A percentile compares a stretch with the other conserved stretches of the same genome.
These are phyloP conservation scores for Monilinia laxa DNA, from an alignment of 2,329 filamentous ascomycete species.

Conservation along the genomic window DNA sequence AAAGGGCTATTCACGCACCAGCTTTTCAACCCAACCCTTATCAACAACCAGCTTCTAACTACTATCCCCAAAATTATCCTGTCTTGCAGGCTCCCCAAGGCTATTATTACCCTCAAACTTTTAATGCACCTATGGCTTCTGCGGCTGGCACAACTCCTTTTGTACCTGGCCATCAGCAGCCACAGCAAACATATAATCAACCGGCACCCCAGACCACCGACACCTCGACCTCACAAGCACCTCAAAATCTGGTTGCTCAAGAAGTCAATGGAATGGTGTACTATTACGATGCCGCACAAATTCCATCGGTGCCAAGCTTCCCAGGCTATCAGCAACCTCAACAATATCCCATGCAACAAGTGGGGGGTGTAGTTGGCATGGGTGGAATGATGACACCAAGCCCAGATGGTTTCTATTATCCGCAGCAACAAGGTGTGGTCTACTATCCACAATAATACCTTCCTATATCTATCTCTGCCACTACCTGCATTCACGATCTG, in stretches of 20 bases:
- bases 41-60: constrained; percentile 52
- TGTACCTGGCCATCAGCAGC: constrained; percentile 36
- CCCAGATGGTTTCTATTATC: constrained; percentile 69
- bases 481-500: neutral
- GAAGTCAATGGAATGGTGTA: constrained; percentile 96
- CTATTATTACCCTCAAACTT: constrained; percentile 67
- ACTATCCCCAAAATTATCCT: constrained; percentile 55
- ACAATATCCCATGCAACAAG: constrained; percentile 53
- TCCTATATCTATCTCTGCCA: neutral
- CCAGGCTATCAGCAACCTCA: constrained; percentile 51
- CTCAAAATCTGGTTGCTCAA: constrained; percentile 67
- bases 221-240: constrained; percentile 41
- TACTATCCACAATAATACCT: constrained; percentile 59
- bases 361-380: constrained; percentile 63
- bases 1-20: constrained; percentile 85
- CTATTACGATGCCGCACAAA: constrained; percentile 81
- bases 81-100: constrained; percentile 57
- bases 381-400: constrained; percentile 75
- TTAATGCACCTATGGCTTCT: constrained; percentile 48
- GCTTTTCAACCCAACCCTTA: constrained; percentile 80
- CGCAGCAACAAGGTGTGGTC: constrained; percentile 55
- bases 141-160: constrained; percentile 38
- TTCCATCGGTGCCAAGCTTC: constrained; percentile 48
- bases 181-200: constrained; percentile 34
- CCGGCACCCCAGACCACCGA: constrained; percentile 30